Evolutionary conservation across 768 basidiomycete genomes (phyloP).

Genomic region (Pulveroboletus sp.): DNA sequence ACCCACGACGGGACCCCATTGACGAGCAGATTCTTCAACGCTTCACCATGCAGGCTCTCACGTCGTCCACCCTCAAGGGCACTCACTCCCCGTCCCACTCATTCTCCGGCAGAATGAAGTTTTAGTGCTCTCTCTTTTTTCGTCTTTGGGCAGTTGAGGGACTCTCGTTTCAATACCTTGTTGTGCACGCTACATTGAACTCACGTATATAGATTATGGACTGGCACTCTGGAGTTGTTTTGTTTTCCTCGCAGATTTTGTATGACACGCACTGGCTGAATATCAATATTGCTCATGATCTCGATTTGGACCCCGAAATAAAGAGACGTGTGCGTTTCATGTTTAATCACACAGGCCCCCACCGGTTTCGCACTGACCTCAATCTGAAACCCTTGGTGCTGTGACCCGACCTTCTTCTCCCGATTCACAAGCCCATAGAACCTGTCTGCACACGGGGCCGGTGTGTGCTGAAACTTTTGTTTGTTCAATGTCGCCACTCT

Average conservation of each 20-base stretch:
- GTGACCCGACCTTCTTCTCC: no score
- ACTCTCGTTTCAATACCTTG: constrained; percentile 7
- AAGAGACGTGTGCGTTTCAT: no score
- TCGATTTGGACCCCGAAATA: not conserved
- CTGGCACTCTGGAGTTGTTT: constrained; percentile 22
- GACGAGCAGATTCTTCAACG: constrained; percentile 65
- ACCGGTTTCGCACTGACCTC: no score
- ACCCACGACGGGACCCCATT: constrained; percentile 55
- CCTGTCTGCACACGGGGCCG: no score
- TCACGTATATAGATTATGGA: constrained; percentile 31
- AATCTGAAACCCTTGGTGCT: no score
- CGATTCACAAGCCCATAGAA: no score
- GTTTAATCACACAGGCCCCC: no score
- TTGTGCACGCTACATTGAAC: constrained; percentile 22
- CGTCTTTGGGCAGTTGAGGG: not conserved
- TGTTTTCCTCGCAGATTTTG: constrained; percentile 13
- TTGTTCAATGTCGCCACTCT: no score
- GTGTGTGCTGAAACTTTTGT: no score
- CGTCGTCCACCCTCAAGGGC: constrained; percentile 20
- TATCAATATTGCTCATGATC: no score
- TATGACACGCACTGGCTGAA: constrained; percentile 18
- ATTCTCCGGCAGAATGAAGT: constrained; percentile 27
- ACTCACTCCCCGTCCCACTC: constrained; percentile 17
- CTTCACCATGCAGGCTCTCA: constrained; percentile 38
- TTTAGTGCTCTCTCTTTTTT: constrained; percentile 4